Conservation (phyloP, 2,329 filamentous ascomycete species). For the Fusarium mundagurra region DNA sequence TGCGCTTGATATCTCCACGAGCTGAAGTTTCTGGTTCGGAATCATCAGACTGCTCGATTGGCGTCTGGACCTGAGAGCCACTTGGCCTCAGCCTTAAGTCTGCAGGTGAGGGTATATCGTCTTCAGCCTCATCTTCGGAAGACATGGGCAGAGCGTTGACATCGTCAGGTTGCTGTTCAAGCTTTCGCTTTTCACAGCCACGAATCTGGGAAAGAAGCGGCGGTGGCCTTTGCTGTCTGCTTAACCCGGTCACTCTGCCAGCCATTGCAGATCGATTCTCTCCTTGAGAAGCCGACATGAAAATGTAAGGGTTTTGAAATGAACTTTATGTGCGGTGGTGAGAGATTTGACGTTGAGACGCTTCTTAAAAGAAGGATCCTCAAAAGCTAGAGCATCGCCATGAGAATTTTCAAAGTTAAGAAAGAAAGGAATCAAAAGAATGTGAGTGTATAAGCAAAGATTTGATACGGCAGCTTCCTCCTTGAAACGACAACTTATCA, state of each 20-base stretch:
- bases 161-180: conserved; percentile 23
- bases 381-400: background rate
- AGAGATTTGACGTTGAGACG: background rate
- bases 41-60: conserved; percentile 24
- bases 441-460: background rate
- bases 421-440: background rate
- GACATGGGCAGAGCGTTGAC: conserved; percentile 43
- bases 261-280: background rate
- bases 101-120: background rate
- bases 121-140: conserved; percentile 43
- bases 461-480: background rate
- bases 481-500: background rate
- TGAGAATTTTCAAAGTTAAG: background rate
- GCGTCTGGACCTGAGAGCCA: background rate
- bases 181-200: conserved; percentile 5
- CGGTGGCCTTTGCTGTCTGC: conserved; percentile 8
- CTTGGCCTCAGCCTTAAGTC: background rate
- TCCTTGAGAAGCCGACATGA: background rate
- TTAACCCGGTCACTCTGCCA: conserved; percentile 37
- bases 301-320: background rate
- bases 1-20: conserved; percentile 48
- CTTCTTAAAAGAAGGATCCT: background rate
- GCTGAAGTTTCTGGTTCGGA: conserved; percentile 42
- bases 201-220: conserved; percentile 29
- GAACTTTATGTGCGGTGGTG: background rate